Percentiles rank a stretch among this genome's conserved stretches.
Conservation (phyloP, 23 red algal species). For the Pyropia yezoensis region DNA sequence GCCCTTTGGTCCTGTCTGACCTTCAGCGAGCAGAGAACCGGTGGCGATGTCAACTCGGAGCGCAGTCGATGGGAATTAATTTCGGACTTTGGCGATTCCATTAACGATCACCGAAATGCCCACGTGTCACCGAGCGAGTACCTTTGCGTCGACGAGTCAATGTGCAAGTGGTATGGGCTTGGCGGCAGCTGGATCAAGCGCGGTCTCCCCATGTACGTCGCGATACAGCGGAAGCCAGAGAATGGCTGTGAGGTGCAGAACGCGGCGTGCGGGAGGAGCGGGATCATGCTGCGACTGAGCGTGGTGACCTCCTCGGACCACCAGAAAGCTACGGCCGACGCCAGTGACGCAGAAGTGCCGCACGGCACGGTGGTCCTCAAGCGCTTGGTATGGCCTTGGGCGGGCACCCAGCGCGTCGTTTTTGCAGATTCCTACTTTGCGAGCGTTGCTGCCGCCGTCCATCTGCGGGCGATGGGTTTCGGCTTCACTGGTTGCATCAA, state of each 20-base stretch:
- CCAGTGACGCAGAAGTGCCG: background rate
- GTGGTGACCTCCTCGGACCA: background rate
- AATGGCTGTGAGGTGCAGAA: slow-evolving; percentile 23
- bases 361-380: slow-evolving; percentile 1
- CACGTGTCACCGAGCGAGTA: no score
- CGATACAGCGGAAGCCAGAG: slow-evolving; percentile 18
- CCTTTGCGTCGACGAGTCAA: slow-evolving; percentile 28
- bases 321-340: background rate
- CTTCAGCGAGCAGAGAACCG: no score
- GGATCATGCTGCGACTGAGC: slow-evolving; percentile 1
- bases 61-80: no score
- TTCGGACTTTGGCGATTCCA: no score
- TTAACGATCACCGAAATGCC: no score
- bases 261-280: slow-evolving; percentile 4
- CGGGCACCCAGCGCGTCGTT: no score
- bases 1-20: no score
- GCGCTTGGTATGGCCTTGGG: background rate
- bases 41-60: no score
- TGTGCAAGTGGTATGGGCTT: slow-evolving; percentile 3
- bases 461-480: background rate
- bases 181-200: slow-evolving; percentile 16
- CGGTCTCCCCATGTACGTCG: slow-evolving; percentile 14
- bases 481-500: slow-evolving; percentile 11
- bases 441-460: background rate
- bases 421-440: slow-evolving; percentile 5